Evolutionary conservation across 2,329 filamentous ascomycete species (phyloP).

Genomic region (Fusarium verticillioides): DNA sequence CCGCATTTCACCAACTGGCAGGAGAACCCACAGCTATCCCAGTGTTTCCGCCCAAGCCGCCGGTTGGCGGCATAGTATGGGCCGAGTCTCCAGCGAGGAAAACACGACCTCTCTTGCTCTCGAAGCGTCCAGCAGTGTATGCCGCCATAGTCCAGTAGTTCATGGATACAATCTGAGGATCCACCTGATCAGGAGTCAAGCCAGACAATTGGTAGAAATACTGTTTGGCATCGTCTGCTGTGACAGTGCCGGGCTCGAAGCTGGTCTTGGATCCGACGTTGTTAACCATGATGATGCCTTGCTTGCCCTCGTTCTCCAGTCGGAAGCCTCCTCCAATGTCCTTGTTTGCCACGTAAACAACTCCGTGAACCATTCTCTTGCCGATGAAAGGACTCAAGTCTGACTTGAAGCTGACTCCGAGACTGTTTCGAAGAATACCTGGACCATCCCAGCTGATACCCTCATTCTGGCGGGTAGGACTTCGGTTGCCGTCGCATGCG

Average conservation of each 20-base stretch:
- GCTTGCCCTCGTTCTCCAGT: neutral
- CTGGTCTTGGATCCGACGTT: neutral
- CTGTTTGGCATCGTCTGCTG: neutral
- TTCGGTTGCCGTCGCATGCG: neutral
- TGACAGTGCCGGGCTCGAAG: neutral
- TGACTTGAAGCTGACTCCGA: neutral
- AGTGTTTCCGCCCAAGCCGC: neutral
- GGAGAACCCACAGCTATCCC: neutral
- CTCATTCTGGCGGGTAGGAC: neutral
- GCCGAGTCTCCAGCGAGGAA: neutral
- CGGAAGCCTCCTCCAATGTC: neutral
- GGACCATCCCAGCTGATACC: neutral
- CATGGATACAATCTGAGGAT: neutral
- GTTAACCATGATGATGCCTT: neutral
- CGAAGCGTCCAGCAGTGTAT: neutral
- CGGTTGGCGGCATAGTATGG: neutral
- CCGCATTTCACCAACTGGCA: no score
- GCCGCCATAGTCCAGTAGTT: constrained; percentile 1
- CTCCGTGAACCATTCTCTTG: neutral
- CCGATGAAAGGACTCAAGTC: neutral
- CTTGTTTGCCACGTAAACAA: neutral
- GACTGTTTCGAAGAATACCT: neutral
- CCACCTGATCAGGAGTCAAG: neutral
- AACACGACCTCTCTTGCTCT: neutral
- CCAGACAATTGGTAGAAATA: neutral